Base-by-base conservation (phyloP, 768 basidiomycete species). In the Astraeus odoratus region DNA sequence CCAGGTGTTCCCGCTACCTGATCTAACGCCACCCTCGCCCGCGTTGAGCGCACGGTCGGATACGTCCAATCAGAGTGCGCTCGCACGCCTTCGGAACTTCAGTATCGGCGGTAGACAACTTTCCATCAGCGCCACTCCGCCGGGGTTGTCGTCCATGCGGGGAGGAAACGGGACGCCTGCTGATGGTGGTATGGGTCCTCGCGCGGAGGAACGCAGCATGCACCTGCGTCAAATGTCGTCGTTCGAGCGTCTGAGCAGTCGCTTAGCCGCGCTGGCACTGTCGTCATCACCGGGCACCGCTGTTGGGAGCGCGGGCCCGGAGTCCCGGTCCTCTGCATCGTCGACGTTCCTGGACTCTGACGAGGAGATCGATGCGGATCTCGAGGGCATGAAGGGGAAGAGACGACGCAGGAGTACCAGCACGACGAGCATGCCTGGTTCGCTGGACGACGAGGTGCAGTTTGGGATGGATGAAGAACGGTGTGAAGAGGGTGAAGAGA, bases 21-120 rank as follows among this genome's bases (percentile, higher is more conserved):
- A 89, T 58, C 62, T 89, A 6, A 69, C 77, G 0, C 94, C 94
- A 5, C 89, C 90, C 3, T 97, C 94, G 1, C 96, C 96, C 0
- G 86, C 95, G 0, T 75, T 99, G 27, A 94, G 91, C 45, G 96
- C 95, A 3, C 81, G 90, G 2, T 97, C 94, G 1, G 95, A 97
- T 55, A 80, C 79, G 4, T 88, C 87, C 1, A 76, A 79, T 49
- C 78, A 78, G 52, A 83, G 80, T 53, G 70, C 88, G 0, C 69
- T 90, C 10, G 78, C 84, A 7, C 78, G 89, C 7, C 61, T 96
- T 20, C 67, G 89, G 47, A 79, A 90, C 61, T 80, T 89, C 68
- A 82, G 84, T 61, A 71, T 89, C n/a, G 77, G 77, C n/a, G 71
- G 79, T 10, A 63, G 73, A 42, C 72, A 70, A 49, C 44, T 57